A percentile compares a stretch with the other conserved stretches of the same genome.
These are phyloP conservation scores for Leccinum subgranulosum DNA, from an alignment of 768 basidiomycete genomes.

Conservation along the genomic window DNA sequence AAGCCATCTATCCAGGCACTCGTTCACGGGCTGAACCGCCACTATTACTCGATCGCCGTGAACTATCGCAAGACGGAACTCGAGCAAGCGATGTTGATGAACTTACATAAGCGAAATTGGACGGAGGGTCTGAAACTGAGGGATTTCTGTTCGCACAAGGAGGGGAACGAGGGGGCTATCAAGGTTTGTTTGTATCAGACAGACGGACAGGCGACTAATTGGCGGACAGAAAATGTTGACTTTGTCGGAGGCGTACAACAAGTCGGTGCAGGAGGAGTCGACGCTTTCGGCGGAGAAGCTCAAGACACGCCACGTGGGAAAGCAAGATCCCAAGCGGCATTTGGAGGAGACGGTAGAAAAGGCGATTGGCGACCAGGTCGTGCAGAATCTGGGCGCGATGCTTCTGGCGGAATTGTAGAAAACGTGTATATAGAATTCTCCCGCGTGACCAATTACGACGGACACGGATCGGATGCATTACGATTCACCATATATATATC, in stretches of 20 bases:
- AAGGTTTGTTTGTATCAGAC: conserved; percentile 57
- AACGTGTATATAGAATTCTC: neutral
- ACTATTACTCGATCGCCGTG: conserved; percentile 97
- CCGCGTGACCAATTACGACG: conserved; percentile 4
- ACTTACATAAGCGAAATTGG: conserved; percentile 98
- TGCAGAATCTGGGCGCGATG: conserved; percentile 94
- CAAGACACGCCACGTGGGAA: conserved; percentile 96
- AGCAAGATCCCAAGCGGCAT: conserved; percentile 97
- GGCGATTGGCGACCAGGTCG: conserved; percentile 96
- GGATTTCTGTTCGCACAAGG: conserved; percentile 87
- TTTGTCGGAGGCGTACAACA: conserved; percentile 93
- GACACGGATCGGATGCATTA: conserved; percentile 9
- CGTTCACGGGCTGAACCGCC: conserved; percentile 95
- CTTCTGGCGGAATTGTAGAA: conserved; percentile 82
- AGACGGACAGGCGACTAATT: conserved; percentile 6
- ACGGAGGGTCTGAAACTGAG: conserved; percentile 92
- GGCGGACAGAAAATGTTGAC: conserved; percentile 67
- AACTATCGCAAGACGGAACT: conserved; percentile 98
- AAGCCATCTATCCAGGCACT: conserved; percentile 99
- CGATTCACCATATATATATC: neutral
- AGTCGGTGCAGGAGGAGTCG: conserved; percentile 96
- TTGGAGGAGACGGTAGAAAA: conserved; percentile 96
- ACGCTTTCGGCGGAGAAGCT: conserved; percentile 92
- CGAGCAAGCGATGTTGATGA: conserved; percentile 98
- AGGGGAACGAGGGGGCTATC: conserved; percentile 88